Percentiles rank a stretch among this genome's conserved stretches.
Conservation (phyloP, 2,329 filamentous ascomycete species). For the Elsinoe batatas region DNA sequence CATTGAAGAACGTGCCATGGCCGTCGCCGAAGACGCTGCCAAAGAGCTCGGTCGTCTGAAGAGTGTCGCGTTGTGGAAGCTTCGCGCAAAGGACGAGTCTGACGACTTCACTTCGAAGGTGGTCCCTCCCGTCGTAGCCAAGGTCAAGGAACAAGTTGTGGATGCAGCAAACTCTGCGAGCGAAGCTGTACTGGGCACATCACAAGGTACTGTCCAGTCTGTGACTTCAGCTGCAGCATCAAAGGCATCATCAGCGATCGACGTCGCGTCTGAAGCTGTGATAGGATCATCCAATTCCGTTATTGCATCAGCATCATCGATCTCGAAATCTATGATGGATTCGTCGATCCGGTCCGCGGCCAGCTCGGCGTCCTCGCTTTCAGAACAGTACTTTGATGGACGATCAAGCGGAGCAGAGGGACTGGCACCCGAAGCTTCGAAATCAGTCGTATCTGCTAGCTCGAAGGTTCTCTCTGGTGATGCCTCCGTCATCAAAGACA, state of each 20-base stretch:
- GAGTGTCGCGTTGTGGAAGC: constrained; percentile 76
- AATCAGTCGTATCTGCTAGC: neutral
- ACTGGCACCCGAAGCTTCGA: constrained; percentile 7
- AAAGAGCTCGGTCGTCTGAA: constrained; percentile 72
- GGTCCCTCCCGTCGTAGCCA: constrained; percentile 47
- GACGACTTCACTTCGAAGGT: constrained; percentile 68
- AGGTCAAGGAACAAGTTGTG: constrained; percentile 33
- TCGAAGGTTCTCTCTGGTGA: neutral
- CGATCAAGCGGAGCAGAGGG: neutral
- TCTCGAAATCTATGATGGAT: constrained; percentile 8
- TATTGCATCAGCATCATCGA: constrained; percentile 2
- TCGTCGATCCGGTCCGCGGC: constrained; percentile 8
- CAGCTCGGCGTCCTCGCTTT: constrained; percentile 7
- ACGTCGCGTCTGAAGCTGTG: constrained; percentile 22
- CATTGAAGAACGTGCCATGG: constrained; percentile 72
- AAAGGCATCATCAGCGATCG: constrained; percentile 18
- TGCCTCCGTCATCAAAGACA: constrained; percentile 1
- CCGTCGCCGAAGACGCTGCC: constrained; percentile 65
- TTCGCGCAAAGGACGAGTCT: constrained; percentile 60
- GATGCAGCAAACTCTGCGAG: constrained; percentile 24
- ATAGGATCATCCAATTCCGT: constrained; percentile 18
- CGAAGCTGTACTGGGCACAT: constrained; percentile 27
- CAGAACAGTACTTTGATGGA: neutral
- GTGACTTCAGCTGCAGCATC: constrained; percentile 25
- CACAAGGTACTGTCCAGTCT: constrained; percentile 29